These are phyloP conservation scores for Tolypocladium tropicale DNA, from an alignment of 2,329 filamentous ascomycete species.

Conservation along the genomic window DNA sequence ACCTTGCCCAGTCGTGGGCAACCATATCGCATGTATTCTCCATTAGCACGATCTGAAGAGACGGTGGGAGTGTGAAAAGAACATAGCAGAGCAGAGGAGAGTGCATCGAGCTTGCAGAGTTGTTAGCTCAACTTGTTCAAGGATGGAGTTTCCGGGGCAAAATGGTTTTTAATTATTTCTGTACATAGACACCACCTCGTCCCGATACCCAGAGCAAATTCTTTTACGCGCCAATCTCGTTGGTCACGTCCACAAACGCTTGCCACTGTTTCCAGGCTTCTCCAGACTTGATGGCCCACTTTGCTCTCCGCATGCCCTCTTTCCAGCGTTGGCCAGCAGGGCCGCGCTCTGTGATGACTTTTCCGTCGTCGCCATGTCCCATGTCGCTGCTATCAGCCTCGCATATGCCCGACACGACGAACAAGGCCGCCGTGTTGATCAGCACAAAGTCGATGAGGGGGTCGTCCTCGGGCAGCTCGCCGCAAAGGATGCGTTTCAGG, in stretches of 20 bases:
- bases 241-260: slow-evolving; percentile 75
- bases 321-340: slow-evolving; percentile 89
- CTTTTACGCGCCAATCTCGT: slow-evolving; percentile 29
- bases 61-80: neutral
- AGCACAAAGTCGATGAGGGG: slow-evolving; percentile 89
- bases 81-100: neutral
- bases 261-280: slow-evolving; percentile 77
- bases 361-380: slow-evolving; percentile 70
- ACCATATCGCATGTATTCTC: neutral
- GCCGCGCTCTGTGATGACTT: slow-evolving; percentile 71
- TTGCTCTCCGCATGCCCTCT: slow-evolving; percentile 78
- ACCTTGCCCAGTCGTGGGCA: neutral
- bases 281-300: slow-evolving; percentile 80
- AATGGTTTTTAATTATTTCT: neutral
- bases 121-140: neutral
- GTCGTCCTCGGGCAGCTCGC: slow-evolving; percentile 63
- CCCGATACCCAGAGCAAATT: neutral
- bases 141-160: neutral
- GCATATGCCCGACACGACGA: slow-evolving; percentile 79
- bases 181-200: neutral
- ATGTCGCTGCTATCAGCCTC: slow-evolving; percentile 73
- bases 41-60: neutral
- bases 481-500: slow-evolving; percentile 63
- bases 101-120: neutral
- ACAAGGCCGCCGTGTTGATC: slow-evolving; percentile 82